Evolutionary conservation across 352 stramenopile species (phyloP), one percentile per base, ranked within the genome.

Genomic region (Globisporangium spiculum): DNA sequence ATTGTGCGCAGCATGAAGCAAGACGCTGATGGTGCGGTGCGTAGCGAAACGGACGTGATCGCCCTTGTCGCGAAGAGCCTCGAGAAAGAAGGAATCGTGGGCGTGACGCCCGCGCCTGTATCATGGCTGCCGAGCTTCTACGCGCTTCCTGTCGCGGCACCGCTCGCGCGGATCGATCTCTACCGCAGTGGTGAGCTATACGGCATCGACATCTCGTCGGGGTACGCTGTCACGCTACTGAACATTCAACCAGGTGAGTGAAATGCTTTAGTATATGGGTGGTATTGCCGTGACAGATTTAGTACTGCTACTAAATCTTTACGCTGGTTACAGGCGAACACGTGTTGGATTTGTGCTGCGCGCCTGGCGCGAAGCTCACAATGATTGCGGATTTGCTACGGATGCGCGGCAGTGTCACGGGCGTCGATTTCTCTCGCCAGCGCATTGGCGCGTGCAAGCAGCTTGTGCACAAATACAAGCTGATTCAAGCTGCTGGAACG

Each of bases 301-400:
- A 14, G 5, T 36, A 24, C 60, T 59, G 22, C 12, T 34, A 4
- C 16, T n/a, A 8, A 32, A 27, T 5, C 7, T 24, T 10, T 14
- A 12, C 27, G 4, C 3, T 44, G 5, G 4, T 26, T 18, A 6
- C 34, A 71, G 83, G 88, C 61, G 81, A 94, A 26, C 82, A 96
- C 56, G 88, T 98, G 7, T 78, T 99, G 48, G 95, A 99, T 80
- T 75, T 98, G 63, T 99, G 96, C 74, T 98, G 92, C 66, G 92
- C 89, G 59, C 96, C 96, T 16, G 94, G 96, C 12, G 81, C 92
- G 32, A 98, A 98, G 58, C 75, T 98, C n/a, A 90, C 86, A 41
- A 92, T 94, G 80, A 92, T 98, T 61, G 89, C 91, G 3, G 94
- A 98, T 67, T 54, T 91, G 30, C 54, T 90, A 48, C 55, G 75